Conservation (phyloP, 192 early-diverging fungal species). For the Gigaspora rosea region DNA sequence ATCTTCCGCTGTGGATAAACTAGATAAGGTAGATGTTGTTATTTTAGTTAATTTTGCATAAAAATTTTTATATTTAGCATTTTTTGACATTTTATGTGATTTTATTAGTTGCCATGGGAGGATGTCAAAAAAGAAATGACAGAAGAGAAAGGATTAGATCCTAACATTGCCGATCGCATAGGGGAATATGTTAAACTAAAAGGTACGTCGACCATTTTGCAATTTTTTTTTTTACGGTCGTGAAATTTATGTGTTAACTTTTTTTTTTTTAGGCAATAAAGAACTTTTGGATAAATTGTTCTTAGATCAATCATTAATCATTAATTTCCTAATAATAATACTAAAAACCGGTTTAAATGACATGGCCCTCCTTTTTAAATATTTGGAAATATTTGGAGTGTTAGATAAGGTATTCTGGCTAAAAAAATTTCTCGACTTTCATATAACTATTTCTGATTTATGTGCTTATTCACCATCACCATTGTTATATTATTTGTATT, state of each 20-base stretch:
- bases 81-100: not conserved
- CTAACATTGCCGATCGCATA: slow-evolving; percentile 83
- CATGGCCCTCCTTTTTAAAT: slow-evolving; percentile 82
- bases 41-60: not conserved
- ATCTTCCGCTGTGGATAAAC: slow-evolving; percentile 97
- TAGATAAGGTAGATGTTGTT: slow-evolving; percentile 73
- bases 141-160: slow-evolving; percentile 85
- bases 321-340: slow-evolving; percentile 69
- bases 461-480: no score
- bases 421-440: no score
- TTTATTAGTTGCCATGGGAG: slow-evolving; percentile 74
- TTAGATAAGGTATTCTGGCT: no score
- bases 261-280: slow-evolving; percentile 55
- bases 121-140: slow-evolving; percentile 95
- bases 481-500: no score
- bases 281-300: slow-evolving; percentile 77
- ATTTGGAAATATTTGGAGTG: slow-evolving; percentile 79
- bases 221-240: not conserved
- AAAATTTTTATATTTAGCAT: not conserved
- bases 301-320: slow-evolving; percentile 60
- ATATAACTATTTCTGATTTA: no score
- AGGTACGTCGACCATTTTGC: slow-evolving; percentile 42
- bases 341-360: slow-evolving; percentile 81
- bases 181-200: slow-evolving; percentile 87
- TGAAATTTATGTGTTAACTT: not conserved